phyloP scores from a whole-genome alignment of 139 green algal genomes.

The Nannochloris sp. region DNA sequence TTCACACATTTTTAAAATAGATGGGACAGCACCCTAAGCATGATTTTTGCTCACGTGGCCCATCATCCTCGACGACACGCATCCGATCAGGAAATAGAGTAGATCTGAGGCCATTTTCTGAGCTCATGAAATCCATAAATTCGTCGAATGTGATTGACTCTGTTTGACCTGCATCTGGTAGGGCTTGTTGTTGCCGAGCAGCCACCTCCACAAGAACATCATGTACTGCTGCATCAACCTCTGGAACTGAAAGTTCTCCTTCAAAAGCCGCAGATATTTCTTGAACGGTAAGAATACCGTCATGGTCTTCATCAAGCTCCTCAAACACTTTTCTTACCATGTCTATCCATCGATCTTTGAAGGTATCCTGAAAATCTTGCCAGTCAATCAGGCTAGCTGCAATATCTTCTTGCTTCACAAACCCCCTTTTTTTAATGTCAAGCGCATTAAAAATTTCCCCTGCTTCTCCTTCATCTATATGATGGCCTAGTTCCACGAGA shows the following conservation, averaged over 20 bases:
- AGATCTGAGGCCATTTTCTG: neutral
- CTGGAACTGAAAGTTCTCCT: constrained; percentile 13
- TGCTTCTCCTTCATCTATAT: constrained; percentile 13
- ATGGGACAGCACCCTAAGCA: neutral
- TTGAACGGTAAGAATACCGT: constrained; percentile 4
- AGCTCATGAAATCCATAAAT: neutral
- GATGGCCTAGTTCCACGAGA: constrained; percentile 15
- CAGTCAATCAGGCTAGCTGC: constrained; percentile 21
- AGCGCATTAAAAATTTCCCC: constrained; percentile 19
- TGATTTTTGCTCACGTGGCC: neutral
- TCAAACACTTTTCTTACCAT: constrained; percentile 17
- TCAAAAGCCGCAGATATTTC: constrained; percentile 23
- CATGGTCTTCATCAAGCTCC: constrained; percentile 13
- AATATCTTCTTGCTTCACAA: constrained; percentile 8
- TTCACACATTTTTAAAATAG: constrained; percentile 10
- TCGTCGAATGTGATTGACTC: neutral
- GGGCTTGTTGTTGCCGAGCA: neutral
- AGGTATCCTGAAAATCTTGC: constrained; percentile 11
- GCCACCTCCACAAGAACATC: constrained; percentile 16
- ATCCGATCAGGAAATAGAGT: neutral
- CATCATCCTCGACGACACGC: neutral
- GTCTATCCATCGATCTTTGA: constrained; percentile 18
- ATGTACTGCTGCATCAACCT: constrained; percentile 24
- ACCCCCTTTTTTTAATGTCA: constrained; percentile 11
- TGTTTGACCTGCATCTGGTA: too few relatives aligned